phyloP scores from a whole-genome alignment of 1,284 basidiomycete species.

The Phylloboletellus chloephorus region DNA sequence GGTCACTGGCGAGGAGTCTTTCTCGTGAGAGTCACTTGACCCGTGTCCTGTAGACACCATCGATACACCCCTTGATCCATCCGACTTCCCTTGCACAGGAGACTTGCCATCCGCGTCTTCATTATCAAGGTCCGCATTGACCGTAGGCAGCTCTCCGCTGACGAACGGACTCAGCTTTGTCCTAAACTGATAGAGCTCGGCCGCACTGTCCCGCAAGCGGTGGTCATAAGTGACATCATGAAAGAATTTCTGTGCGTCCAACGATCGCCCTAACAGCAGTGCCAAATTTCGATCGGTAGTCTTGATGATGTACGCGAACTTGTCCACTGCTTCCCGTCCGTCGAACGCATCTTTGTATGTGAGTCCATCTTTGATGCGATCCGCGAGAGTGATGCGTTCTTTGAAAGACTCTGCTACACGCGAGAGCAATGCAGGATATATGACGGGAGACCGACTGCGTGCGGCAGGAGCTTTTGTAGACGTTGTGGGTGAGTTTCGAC shows the following conservation, averaged over 20 bases:
- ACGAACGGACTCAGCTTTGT: constrained; percentile 73
- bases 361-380: constrained; percentile 90
- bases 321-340: constrained; percentile 93
- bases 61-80: constrained; percentile 23
- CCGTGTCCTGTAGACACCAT: constrained; percentile 37
- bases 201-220: constrained; percentile 82
- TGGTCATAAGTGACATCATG: constrained; percentile 99
- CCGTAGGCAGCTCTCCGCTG: constrained; percentile 59
- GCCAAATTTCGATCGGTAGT: constrained; percentile 97
- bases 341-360: constrained; percentile 97
- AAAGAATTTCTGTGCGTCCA: constrained; percentile 99
- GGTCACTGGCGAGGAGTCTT: constrained; percentile 38
- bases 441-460: constrained; percentile 55
- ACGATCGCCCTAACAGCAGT: constrained; percentile 85
- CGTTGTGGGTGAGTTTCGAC: constrained; percentile 48
- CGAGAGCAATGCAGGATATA: constrained; percentile 93
- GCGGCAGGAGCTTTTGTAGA: constrained; percentile 35
- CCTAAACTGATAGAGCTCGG: constrained; percentile 92
- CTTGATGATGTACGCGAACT: constrained; percentile 96
- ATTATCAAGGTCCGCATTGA: constrained; percentile 23
- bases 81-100: constrained; percentile 22
- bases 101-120: constrained; percentile 33
- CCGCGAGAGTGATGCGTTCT: constrained; percentile 69
- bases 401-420: constrained; percentile 93
- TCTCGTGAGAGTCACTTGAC: constrained; percentile 39